Evolutionary conservation across 768 basidiomycete species (phyloP).

Genomic region (Cyclocybe cylindracea): DNA sequence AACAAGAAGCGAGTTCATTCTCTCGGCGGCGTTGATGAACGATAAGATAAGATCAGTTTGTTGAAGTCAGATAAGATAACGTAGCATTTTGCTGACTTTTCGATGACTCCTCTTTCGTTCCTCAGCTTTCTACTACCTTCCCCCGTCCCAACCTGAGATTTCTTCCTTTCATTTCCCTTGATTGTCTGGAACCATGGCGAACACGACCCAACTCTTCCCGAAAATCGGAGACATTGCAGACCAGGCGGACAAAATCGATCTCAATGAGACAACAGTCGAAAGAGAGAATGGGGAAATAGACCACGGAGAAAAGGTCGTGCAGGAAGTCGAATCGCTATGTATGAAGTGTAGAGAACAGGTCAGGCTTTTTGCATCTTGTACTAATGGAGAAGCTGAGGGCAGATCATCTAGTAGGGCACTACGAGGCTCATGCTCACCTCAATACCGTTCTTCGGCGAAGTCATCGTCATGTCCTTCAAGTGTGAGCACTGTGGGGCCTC

Average conservation of each 20-base stretch:
- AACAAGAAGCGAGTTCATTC: too few species aligned
- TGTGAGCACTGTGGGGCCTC: slow-evolving; percentile 88
- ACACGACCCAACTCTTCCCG: slow-evolving; percentile 45
- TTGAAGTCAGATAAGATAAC: too few species aligned
- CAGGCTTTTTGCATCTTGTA: slow-evolving; percentile 17
- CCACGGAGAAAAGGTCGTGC: slow-evolving; percentile 65
- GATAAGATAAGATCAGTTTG: too few species aligned
- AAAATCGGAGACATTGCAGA: slow-evolving; percentile 46
- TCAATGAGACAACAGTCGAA: slow-evolving; percentile 1
- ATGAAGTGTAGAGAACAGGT: slow-evolving; percentile 95
- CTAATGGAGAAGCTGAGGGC: slow-evolving; percentile 7
- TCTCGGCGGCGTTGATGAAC: too few species aligned
- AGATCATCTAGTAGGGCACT: slow-evolving; percentile 60
- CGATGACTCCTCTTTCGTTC: too few species aligned
- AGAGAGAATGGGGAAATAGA: slow-evolving; percentile 14
- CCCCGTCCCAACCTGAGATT: too few species aligned
- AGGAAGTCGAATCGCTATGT: slow-evolving; percentile 90
- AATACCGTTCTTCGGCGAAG: slow-evolving; percentile 94
- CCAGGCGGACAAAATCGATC: slow-evolving; percentile 37
- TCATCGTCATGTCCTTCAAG: slow-evolving; percentile 95
- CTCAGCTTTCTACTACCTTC: too few species aligned
- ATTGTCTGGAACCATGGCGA: too few species aligned
- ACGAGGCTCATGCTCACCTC: slow-evolving; percentile 89
- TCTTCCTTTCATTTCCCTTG: too few species aligned
- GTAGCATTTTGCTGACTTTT: too few species aligned